Conservation (phyloP, 768 basidiomycete species). For the Boletus patriciae region DNA sequence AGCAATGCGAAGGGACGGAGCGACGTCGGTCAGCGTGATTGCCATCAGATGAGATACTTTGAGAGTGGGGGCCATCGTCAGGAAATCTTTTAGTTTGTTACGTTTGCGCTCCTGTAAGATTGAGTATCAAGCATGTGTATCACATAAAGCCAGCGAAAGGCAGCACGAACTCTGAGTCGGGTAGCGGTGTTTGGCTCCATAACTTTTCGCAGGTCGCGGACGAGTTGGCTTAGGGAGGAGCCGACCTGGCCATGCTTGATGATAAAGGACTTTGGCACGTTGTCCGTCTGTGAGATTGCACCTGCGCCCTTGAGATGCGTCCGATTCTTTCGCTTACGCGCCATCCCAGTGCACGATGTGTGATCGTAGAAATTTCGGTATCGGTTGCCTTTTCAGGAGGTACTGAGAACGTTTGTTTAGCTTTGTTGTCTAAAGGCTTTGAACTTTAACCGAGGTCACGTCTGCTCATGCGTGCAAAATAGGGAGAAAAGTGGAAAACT, state of each 20-base stretch:
- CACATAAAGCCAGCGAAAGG: neutral
- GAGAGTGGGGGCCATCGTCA: conserved; percentile 87
- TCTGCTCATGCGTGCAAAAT: too few relatives aligned
- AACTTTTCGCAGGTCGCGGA: conserved; percentile 89
- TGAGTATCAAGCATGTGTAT: conserved; percentile 10
- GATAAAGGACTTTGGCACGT: conserved; percentile 87
- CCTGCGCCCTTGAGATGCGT: conserved; percentile 72
- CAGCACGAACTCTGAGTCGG: conserved; percentile 68
- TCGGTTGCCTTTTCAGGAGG: conserved; percentile 24
- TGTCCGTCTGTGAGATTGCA: conserved; percentile 36
- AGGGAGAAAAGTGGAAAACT: neutral
- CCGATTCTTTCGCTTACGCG: conserved; percentile 71
- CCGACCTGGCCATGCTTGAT: conserved; percentile 97
- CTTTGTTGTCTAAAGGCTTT: conserved; percentile 19
- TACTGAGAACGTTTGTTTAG: conserved; percentile 22
- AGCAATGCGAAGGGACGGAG: conserved; percentile 84
- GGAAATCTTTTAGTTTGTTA: conserved; percentile 91
- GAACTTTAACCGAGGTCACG: neutral
- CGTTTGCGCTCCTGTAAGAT: conserved; percentile 75
- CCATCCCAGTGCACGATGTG: conserved; percentile 49
- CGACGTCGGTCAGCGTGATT: conserved; percentile 82
- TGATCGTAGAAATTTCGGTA: conserved; percentile 7
- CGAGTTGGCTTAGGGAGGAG: conserved; percentile 80
- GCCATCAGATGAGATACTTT: conserved; percentile 92
- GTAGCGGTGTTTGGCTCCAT: conserved; percentile 99